Evolutionary conservation across 192 early-diverging fungal genomes (phyloP).

Genomic region (Podila epicladia): DNA sequence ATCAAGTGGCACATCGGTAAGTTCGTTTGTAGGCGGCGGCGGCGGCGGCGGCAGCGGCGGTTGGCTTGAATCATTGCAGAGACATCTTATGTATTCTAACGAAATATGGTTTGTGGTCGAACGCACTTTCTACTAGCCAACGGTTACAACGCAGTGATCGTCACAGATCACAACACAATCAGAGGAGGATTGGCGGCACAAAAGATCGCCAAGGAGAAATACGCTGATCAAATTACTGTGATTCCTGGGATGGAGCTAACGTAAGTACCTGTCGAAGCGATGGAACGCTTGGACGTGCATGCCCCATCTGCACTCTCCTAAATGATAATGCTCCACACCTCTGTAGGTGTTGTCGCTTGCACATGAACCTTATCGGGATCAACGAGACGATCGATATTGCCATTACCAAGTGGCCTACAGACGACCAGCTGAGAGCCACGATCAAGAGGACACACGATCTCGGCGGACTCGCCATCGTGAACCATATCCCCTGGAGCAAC

Average conservation of each 20-base stretch:
- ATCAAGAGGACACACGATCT: slow-evolving; percentile 70
- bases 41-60: no score
- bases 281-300: no score
- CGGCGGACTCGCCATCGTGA: slow-evolving; percentile 77
- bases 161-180: slow-evolving; percentile 77
- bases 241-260: slow-evolving; percentile 76
- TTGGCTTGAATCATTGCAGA: background rate
- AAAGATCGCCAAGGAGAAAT: slow-evolving; percentile 60
- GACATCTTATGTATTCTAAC: slow-evolving; percentile 2
- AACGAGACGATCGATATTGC: slow-evolving; percentile 60
- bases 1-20: slow-evolving; percentile 71
- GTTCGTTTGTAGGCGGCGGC: no score
- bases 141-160: slow-evolving; percentile 75
- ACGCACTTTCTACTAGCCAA: slow-evolving; percentile 55
- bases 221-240: slow-evolving; percentile 62
- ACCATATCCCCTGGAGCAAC: slow-evolving; percentile 85
- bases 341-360: slow-evolving; percentile 69
- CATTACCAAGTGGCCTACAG: slow-evolving; percentile 62
- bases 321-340: background rate
- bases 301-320: no score
- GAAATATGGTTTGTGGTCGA: background rate
- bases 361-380: slow-evolving; percentile 77
- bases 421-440: slow-evolving; percentile 65
- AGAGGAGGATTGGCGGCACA: slow-evolving; percentile 69
- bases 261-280: slow-evolving; percentile 27